These are phyloP conservation scores for Phoenix dactylifera DNA, from an alignment of 176 grass and related monocot genomes.

Conservation along the genomic window DNA sequence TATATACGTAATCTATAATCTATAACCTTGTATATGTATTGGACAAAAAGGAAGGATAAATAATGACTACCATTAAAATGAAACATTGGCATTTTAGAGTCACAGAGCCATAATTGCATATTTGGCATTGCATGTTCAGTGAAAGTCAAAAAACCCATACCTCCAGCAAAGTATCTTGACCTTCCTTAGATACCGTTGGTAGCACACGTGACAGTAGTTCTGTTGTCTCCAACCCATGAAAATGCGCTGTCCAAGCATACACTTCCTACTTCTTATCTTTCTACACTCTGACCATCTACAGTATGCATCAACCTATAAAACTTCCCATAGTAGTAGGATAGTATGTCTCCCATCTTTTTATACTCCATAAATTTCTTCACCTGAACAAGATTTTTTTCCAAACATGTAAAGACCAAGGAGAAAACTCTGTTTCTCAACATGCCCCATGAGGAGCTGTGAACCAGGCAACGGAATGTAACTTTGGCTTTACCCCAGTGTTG, in stretches of 20 bases:
- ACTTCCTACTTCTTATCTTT: conserved; percentile 72
- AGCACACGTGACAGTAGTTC: conserved; percentile 66
- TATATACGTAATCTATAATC: neutral
- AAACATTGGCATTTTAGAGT: neutral
- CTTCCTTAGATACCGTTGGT: conserved; percentile 37
- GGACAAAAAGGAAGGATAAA: neutral
- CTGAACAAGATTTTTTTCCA: conserved; percentile 78
- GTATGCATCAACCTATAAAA: conserved; percentile 67
- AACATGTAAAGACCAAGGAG: conserved; percentile 94
- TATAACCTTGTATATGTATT: neutral
- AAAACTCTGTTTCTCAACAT: conserved; percentile 53
- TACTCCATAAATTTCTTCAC: conserved; percentile 46
- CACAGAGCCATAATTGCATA: conserved; percentile 4
- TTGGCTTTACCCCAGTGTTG: conserved; percentile 18
- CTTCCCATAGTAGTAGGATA: conserved; percentile 79
- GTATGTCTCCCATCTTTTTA: conserved; percentile 67
- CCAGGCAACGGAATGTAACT: conserved; percentile 41
- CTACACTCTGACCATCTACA: conserved; percentile 53
- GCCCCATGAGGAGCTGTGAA: conserved; percentile 34
- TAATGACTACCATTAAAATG: neutral
- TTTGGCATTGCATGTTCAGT: neutral
- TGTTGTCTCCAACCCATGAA: conserved; percentile 82
- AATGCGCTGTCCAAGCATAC: conserved; percentile 68
- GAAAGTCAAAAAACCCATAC: conserved; percentile 27
- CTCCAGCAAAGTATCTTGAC: conserved; percentile 54